Evolutionary conservation across 2,329 filamentous ascomycete species (phyloP).

Genomic region (Xylaria multiplex): DNA sequence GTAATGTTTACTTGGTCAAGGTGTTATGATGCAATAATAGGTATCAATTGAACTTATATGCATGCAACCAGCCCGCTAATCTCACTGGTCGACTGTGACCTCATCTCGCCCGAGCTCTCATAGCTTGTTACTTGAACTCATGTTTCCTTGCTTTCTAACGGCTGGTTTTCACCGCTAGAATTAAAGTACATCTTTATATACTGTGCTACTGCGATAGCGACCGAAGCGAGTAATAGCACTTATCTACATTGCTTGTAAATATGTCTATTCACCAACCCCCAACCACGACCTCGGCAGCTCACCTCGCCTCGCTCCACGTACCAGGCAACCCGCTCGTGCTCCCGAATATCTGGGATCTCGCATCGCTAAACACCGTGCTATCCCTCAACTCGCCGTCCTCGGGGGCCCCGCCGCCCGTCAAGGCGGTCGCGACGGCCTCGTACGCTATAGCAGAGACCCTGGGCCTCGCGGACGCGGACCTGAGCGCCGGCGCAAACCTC

Average conservation of each 20-base stretch:
- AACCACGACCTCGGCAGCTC: slow-evolving; percentile 8
- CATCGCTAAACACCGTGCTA: slow-evolving; percentile 16
- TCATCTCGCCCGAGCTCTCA: too few species aligned
- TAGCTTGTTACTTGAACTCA: too few species aligned
- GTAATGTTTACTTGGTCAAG: neutral
- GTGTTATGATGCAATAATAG: too few species aligned
- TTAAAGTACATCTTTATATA: too few species aligned
- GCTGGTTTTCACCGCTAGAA: too few species aligned
- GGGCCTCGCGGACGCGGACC: slow-evolving; percentile 2
- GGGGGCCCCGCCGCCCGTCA: neutral
- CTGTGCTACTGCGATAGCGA: too few species aligned
- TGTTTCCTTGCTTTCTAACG: neutral
- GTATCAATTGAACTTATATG: too few species aligned
- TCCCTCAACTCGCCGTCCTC: slow-evolving; percentile 15
- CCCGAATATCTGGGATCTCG: slow-evolving; percentile 20
- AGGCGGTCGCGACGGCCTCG: slow-evolving; percentile 22
- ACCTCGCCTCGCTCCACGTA: slow-evolving; percentile 21
- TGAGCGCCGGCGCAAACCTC: slow-evolving; percentile 14
- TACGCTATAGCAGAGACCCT: slow-evolving; percentile 24
- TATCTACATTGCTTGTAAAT: neutral
- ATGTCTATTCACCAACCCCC: slow-evolving; percentile 12
- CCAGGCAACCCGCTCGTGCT: slow-evolving; percentile 16
- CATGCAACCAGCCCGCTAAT: neutral
- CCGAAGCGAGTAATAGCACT: too few species aligned
- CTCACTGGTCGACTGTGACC: neutral